These are phyloP conservation scores for Sugiyamaella pinicola DNA, from an alignment of 1,139 yeast genomes.

Conservation along the genomic window DNA sequence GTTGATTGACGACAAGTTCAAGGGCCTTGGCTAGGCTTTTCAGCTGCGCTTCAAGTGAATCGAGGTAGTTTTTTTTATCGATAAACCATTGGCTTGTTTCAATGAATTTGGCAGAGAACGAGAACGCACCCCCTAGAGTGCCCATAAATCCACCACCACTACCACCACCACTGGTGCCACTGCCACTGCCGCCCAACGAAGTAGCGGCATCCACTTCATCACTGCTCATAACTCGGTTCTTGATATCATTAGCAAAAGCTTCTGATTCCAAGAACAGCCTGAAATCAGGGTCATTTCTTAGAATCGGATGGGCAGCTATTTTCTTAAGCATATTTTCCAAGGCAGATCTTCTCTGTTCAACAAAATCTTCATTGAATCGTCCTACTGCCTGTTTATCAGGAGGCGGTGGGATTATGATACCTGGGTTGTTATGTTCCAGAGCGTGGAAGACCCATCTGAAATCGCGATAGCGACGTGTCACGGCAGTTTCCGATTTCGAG, in stretches of 20 bases:
- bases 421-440: constrained; percentile 83
- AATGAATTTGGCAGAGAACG: constrained; percentile 56
- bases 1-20: constrained; percentile 72
- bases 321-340: constrained; percentile 83
- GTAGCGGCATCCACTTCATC: constrained; percentile 35
- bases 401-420: constrained; percentile 92
- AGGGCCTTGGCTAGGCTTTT: constrained; percentile 69
- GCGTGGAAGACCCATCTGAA: constrained; percentile 90
- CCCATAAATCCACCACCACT: constrained; percentile 68
- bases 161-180: constrained; percentile 36
- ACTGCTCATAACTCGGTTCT: constrained; percentile 31
- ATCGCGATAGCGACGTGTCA: constrained; percentile 78
- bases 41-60: constrained; percentile 71
- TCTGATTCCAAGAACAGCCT: constrained; percentile 74
- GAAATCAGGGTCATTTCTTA: constrained; percentile 76
- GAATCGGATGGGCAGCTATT: constrained; percentile 56
- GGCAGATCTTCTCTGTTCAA: constrained; percentile 83
- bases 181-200: constrained; percentile 1
- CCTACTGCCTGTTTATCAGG: constrained; percentile 95
- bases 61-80: constrained; percentile 69
- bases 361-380: constrained; percentile 80
- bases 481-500: constrained; percentile 49
- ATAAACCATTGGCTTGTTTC: constrained; percentile 82
- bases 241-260: constrained; percentile 60
- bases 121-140: constrained; percentile 57